Conservation (phyloP, 495 filamentous ascomycete genomes). For the Thermothielavioides terrestris region DNA sequence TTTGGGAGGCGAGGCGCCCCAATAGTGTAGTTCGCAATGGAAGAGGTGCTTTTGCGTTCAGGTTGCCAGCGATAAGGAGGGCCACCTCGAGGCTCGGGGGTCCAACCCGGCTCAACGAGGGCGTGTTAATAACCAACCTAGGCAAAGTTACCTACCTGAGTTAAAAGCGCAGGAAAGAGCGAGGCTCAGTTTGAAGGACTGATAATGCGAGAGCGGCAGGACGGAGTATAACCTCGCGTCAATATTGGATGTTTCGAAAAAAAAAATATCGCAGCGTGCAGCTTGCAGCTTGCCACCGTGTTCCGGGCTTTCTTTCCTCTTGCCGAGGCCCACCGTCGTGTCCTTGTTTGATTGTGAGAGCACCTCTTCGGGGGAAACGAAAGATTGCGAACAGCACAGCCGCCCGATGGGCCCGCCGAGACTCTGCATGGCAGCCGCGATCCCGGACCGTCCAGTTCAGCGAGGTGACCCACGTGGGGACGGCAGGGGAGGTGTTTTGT, state of each 20-base stretch:
- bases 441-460: constrained; percentile 1
- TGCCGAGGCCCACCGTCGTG: constrained; percentile 9
- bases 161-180: too few relatives aligned
- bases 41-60: not conserved
- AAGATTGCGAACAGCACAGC: not conserved
- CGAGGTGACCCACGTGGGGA: constrained; percentile 9
- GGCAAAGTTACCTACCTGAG: too few relatives aligned
- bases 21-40: constrained; percentile 7
- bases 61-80: not conserved
- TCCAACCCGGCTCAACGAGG: too few relatives aligned
- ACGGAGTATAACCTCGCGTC: not conserved
- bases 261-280: constrained; percentile 11
- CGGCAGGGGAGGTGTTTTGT: not conserved
- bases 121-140: too few relatives aligned
- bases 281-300: not conserved
- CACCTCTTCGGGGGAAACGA: not conserved
- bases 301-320: constrained; percentile 7
- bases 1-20: constrained; percentile 15
- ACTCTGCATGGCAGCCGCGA: not conserved
- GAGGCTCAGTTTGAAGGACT: too few relatives aligned
- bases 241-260: not conserved
- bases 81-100: too few relatives aligned
- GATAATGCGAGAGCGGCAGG: not conserved
- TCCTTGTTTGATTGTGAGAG: constrained; percentile 9
- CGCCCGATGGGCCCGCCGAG: not conserved